A percentile compares a stretch with the other conserved stretches of the same genome.
Conservation (phyloP, 169 alveolate species). For the Plasmodium knowlesi region DNA sequence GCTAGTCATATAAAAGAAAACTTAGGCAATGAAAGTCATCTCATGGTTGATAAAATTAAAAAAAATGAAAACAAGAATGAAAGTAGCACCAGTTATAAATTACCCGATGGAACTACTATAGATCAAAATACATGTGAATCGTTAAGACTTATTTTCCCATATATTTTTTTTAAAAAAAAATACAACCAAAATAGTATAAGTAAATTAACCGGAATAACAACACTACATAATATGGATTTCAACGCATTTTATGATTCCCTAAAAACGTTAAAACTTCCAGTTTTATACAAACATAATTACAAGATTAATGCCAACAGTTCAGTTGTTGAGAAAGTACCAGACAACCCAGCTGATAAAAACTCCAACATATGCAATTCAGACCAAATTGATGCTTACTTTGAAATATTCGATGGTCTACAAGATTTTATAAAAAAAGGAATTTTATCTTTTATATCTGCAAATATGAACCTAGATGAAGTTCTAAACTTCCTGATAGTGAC, state of each 20-base stretch:
- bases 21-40: constrained; percentile 51
- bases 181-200: constrained; percentile 54
- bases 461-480: constrained; percentile 58
- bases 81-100: constrained; percentile 58
- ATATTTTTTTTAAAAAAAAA: constrained; percentile 66
- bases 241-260: constrained; percentile 42
- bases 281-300: constrained; percentile 53
- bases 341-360: constrained; percentile 25
- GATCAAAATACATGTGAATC: constrained; percentile 71
- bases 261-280: constrained; percentile 57
- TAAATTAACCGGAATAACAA: constrained; percentile 5
- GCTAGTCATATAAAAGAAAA: constrained; percentile 80
- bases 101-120: constrained; percentile 82
- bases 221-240: constrained; percentile 44
- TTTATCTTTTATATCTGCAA: constrained; percentile 64
- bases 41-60: constrained; percentile 48
- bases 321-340: constrained; percentile 30
- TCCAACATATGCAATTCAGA: constrained; percentile 53
- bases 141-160: constrained; percentile 75
- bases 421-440: constrained; percentile 67
- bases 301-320: constrained; percentile 34
- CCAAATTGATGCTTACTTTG: constrained; percentile 39
- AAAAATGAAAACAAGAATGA: constrained; percentile 7
- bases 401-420: constrained; percentile 67
- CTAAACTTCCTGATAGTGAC: constrained; percentile 76